Percentiles rank a stretch among this genome's conserved stretches.
phyloP scores from a whole-genome alignment of 2,329 filamentous ascomycete species.

The Fusarium dimerum region DNA sequence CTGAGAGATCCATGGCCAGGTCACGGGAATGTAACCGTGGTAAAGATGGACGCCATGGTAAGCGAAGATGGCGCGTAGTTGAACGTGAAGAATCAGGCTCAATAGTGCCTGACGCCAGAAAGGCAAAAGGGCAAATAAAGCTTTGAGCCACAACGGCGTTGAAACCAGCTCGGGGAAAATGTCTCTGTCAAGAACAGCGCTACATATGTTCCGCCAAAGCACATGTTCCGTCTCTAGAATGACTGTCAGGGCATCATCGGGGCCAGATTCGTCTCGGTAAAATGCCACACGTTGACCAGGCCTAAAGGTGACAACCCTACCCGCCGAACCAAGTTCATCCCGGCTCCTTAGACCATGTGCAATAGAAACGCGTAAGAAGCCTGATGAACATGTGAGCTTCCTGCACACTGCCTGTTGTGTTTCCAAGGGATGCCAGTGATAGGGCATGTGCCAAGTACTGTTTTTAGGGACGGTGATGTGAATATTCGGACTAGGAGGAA shows the following conservation, averaged over 20 bases:
- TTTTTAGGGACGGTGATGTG: background rate
- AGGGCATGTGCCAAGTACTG: background rate
- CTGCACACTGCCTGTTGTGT: background rate
- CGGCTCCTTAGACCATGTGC: background rate
- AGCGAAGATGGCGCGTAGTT: background rate
- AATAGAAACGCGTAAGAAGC: background rate
- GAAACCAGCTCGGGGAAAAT: background rate
- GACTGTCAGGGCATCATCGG: background rate
- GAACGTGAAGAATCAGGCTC: background rate
- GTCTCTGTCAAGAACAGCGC: background rate
- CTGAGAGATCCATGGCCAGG: background rate
- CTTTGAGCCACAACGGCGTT: background rate
- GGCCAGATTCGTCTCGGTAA: background rate
- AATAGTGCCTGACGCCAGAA: background rate
- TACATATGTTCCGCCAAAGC: slow-evolving; percentile 1
- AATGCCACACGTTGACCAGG: background rate
- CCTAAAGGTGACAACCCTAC: background rate
- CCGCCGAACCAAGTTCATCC: background rate
- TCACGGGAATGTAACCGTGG: background rate
- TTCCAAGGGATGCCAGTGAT: background rate
- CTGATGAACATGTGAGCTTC: background rate
- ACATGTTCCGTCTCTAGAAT: background rate
- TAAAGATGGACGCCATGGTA: background rate
- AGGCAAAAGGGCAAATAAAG: background rate
- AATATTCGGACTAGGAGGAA: background rate